Evolutionary conservation across 2,329 filamentous ascomycete genomes (phyloP).

Genomic region (Elsinoe arachidis): DNA sequence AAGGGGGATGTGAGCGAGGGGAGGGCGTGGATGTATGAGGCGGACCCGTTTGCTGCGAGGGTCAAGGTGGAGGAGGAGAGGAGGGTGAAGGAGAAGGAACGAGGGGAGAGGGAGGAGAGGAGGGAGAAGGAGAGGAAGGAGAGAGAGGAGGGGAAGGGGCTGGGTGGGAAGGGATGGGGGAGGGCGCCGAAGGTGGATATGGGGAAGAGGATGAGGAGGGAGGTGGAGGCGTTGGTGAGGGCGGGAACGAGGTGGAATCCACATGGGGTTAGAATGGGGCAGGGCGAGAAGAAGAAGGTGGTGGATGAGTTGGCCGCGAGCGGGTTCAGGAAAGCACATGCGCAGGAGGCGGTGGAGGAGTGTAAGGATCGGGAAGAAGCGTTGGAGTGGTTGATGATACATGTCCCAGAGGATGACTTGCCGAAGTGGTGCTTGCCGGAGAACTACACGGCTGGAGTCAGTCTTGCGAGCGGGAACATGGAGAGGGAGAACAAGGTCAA

Average conservation of each 20-base stretch:
- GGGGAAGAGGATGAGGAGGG: constrained; percentile 68
- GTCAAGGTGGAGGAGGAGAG: constrained; percentile 73
- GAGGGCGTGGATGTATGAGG: constrained; percentile 83
- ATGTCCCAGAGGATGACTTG: constrained; percentile 95
- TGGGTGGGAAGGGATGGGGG: constrained; percentile 59
- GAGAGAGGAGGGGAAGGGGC: constrained; percentile 46
- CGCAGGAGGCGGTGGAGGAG: constrained; percentile 75
- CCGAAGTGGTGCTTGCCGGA: constrained; percentile 86
- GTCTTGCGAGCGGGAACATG: constrained; percentile 72
- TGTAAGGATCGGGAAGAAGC: constrained; percentile 90
- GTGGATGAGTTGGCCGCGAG: constrained; percentile 67
- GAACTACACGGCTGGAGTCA: constrained; percentile 82
- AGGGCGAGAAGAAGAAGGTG: constrained; percentile 49
- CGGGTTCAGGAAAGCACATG: constrained; percentile 81
- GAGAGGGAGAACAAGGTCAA: constrained; percentile 75
- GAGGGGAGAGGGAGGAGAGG: constrained; percentile 56
- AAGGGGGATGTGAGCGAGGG: constrained; percentile 68
- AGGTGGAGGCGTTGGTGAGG: constrained; percentile 72
- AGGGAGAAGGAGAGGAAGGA: constrained; percentile 48
- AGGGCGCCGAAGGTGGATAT: constrained; percentile 86
- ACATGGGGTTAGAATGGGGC: constrained; percentile 58
- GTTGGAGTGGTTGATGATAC: constrained; percentile 90
- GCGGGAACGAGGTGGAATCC: constrained; percentile 81
- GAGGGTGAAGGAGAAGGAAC: constrained; percentile 67
- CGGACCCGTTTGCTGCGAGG: constrained; percentile 79